Evolutionary conservation across 495 filamentous ascomycete genomes (phyloP).

Genomic region (Penicillium verhagenii): DNA sequence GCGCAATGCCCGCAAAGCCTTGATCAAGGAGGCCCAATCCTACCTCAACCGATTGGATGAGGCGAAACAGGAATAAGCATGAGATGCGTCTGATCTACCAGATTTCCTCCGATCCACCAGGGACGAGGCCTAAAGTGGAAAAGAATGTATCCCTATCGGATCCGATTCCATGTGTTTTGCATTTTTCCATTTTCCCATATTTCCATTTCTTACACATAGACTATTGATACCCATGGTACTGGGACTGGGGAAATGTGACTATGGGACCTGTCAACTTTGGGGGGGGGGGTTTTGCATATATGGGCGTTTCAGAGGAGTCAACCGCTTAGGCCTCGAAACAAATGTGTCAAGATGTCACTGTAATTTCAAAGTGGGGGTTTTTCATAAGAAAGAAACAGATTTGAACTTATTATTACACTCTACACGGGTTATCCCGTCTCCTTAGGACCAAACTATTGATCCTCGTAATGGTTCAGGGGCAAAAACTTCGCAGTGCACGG

Average conservation of each 20-base stretch:
- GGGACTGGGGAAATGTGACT: constrained; percentile 1
- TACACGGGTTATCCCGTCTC: no score
- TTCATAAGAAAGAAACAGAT: neutral
- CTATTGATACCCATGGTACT: constrained; percentile 6
- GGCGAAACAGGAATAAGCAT: constrained; percentile 11
- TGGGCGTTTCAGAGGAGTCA: constrained; percentile 18
- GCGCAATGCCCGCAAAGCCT: constrained; percentile 65
- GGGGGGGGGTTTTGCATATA: neutral
- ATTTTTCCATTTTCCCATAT: neutral
- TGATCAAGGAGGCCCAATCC: constrained; percentile 73
- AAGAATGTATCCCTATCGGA: neutral
- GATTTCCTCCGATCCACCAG: neutral
- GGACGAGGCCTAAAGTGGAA: neutral
- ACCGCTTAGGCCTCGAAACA: constrained; percentile 5
- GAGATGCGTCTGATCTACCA: neutral
- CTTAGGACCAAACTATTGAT: no score
- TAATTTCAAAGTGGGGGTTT: neutral
- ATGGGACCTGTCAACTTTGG: constrained; percentile 10
- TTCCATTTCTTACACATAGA: constrained; percentile 19
- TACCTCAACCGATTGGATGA: constrained; percentile 63
- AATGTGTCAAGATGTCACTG: neutral
- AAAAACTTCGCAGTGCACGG: constrained; percentile 3
- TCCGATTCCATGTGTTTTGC: neutral
- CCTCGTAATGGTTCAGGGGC: constrained; percentile 11
- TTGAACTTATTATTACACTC: no score